phyloP scores from a whole-genome alignment of 2,329 filamentous ascomycete genomes.

The Colletotrichum trifolii region DNA sequence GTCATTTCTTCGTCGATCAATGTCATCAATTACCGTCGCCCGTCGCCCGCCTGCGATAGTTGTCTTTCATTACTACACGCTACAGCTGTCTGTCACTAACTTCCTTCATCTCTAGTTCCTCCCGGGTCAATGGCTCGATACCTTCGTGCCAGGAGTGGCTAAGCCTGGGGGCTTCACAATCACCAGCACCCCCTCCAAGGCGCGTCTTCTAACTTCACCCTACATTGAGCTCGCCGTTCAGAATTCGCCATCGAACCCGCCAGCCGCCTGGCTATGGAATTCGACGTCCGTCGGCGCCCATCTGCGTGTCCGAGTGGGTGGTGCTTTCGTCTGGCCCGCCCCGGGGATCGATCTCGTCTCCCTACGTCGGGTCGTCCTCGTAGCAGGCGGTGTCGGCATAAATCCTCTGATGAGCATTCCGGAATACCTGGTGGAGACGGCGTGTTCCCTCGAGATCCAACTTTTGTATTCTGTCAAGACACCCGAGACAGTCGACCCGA shows the following conservation, averaged over 20 bases:
- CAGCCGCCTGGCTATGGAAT: constrained; percentile 80
- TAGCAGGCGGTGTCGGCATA: constrained; percentile 85
- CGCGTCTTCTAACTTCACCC: constrained; percentile 44
- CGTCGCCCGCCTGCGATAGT: too few species aligned
- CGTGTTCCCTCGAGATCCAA: constrained; percentile 54
- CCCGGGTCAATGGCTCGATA: constrained; percentile 90
- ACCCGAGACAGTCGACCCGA: constrained; percentile 42
- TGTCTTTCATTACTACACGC: too few species aligned
- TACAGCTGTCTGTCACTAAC: too few species aligned
- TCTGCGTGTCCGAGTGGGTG: constrained; percentile 79
- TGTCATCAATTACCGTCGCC: too few species aligned
- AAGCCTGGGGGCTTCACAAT: constrained; percentile 90
- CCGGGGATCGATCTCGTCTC: constrained; percentile 51
- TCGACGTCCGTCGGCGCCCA: constrained; percentile 57
- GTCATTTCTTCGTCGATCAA: too few species aligned
- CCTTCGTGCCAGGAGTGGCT: constrained; percentile 75
- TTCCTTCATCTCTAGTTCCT: constrained; percentile 65
- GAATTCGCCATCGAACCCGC: constrained; percentile 74
- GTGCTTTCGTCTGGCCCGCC: constrained; percentile 81
- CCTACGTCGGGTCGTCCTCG: constrained; percentile 73
- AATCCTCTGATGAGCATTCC: constrained; percentile 85
- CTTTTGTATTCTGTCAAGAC: constrained; percentile 71
- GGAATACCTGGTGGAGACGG: constrained; percentile 63
- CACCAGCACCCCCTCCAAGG: constrained; percentile 76
- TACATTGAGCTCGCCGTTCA: constrained; percentile 86